phyloP scores from a whole-genome alignment of 169 alveolate species.

The Theileria equi region DNA sequence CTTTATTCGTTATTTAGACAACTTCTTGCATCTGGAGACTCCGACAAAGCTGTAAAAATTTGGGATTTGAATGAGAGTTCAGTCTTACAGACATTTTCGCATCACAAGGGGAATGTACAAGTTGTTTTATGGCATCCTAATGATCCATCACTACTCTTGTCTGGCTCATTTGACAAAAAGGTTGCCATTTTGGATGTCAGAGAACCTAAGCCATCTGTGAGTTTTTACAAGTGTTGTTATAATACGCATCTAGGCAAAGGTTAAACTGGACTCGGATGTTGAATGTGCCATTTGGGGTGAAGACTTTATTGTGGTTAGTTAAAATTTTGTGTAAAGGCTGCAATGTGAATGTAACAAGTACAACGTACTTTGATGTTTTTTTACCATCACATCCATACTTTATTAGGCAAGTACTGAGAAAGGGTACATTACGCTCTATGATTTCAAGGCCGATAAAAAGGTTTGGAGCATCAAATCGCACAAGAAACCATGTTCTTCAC shows the following conservation, averaged over 20 bases:
- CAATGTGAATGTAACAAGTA: not conserved
- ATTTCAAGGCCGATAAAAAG: constrained; percentile 9
- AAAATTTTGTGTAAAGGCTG: not conserved
- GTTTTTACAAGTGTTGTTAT: not conserved
- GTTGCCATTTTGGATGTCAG: constrained; percentile 49
- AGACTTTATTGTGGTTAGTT: constrained; percentile 8
- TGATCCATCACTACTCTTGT: constrained; percentile 23
- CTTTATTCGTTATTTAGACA: constrained; percentile 8
- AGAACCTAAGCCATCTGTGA: not conserved
- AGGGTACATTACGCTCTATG: constrained; percentile 45
- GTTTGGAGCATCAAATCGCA: constrained; percentile 47
- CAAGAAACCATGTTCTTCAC: constrained; percentile 44
- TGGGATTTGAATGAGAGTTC: constrained; percentile 54
- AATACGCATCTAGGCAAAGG: not conserved
- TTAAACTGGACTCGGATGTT: constrained; percentile 33
- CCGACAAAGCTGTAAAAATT: constrained; percentile 30
- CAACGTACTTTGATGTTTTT: not conserved
- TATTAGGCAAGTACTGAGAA: constrained; percentile 41
- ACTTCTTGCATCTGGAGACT: constrained; percentile 47
- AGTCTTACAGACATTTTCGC: constrained; percentile 20
- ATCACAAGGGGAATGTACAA: constrained; percentile 56
- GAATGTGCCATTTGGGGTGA: constrained; percentile 41
- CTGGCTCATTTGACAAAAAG: constrained; percentile 54
- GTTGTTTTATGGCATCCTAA: constrained; percentile 40
- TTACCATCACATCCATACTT: not conserved